Evolutionary conservation across 305 asterid species (phyloP).

Genomic region (Withania somnifera): DNA sequence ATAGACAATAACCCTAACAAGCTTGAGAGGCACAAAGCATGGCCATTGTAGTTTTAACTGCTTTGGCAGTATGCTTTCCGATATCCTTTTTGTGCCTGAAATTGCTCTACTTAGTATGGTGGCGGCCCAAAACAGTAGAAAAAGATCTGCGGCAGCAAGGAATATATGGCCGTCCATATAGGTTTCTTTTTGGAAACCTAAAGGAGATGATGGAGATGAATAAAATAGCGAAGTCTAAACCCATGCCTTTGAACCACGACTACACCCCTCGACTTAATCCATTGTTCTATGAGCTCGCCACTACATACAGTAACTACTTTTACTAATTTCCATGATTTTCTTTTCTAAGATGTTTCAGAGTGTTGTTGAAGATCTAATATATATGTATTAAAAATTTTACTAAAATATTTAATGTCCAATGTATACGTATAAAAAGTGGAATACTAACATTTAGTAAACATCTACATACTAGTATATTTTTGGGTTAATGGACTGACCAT

Average conservation of each 20-base stretch:
- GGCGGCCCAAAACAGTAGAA: constrained; percentile 17
- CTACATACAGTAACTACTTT: background rate
- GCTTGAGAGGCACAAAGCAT: background rate
- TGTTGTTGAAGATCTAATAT: no score
- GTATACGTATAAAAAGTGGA: no score
- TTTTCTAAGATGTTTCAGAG: background rate
- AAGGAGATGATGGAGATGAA: constrained; percentile 1
- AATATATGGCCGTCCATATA: constrained; percentile 13
- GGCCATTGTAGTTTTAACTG: background rate
- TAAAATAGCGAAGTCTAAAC: constrained; percentile 1
- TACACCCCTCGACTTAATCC: constrained; percentile 1
- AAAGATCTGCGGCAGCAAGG: constrained; percentile 9
- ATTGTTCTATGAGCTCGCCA: background rate
- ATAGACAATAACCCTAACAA: background rate
- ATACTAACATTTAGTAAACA: no score
- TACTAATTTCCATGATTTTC: background rate
- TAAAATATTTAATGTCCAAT: no score
- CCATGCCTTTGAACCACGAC: constrained; percentile 5
- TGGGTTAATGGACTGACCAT: background rate
- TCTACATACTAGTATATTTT: no score
- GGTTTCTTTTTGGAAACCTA: constrained; percentile 1
- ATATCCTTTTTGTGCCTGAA: background rate
- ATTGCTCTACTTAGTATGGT: constrained; percentile 11
- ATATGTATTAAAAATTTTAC: no score
- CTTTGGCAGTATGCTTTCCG: background rate